A percentile compares a stretch with the other conserved stretches of the same genome.
Conservation (phyloP, 345 rosid genomes). For the Pistacia vera region DNA sequence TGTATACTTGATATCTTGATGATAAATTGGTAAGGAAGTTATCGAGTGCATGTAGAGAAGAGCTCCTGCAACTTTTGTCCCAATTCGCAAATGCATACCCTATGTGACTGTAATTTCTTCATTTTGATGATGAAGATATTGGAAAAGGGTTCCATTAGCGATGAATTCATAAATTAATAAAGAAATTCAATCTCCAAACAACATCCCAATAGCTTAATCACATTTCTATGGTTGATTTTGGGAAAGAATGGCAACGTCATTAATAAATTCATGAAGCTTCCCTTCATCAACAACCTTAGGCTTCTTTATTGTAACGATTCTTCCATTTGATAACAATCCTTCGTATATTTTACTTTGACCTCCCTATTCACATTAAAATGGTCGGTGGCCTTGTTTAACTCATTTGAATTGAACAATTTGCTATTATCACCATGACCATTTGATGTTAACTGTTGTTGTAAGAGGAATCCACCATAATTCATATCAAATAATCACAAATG, state of each 20-base stretch:
- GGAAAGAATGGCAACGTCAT: too few species aligned
- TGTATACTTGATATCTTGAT: background rate
- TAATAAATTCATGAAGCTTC: background rate
- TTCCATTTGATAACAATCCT: too few species aligned
- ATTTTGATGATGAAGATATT: background rate
- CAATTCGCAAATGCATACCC: background rate
- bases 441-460: background rate
- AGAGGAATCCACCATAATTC: background rate
- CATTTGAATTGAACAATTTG: background rate
- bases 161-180: background rate
- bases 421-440: background rate
- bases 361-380: background rate
- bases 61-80: background rate
- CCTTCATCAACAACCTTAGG: background rate
- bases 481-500: too few species aligned
- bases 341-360: background rate
- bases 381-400: background rate
- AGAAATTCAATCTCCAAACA: background rate
- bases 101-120: background rate
- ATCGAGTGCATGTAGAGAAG: too few species aligned
- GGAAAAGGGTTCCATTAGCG: conserved; percentile 2
- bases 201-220: conserved; percentile 1
- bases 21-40: background rate
- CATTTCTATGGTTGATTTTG: background rate
- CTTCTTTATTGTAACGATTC: background rate